phyloP scores from a whole-genome alignment of 441 rosid species.

The Oxalis stricta region DNA sequence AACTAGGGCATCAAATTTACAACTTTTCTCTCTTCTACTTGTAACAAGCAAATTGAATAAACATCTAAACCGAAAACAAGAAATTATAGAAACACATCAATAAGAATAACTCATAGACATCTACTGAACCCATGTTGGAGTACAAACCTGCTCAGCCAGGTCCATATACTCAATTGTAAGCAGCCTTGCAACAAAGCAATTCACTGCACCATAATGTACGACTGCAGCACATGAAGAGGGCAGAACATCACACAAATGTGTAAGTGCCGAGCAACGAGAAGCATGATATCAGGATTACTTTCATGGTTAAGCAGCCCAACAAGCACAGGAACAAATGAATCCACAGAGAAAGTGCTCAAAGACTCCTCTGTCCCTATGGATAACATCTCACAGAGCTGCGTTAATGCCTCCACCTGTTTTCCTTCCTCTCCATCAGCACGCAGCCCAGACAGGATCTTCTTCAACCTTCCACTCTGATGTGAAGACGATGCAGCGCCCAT shows the following conservation, averaged over 20 bases:
- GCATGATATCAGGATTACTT: conserved; percentile 92
- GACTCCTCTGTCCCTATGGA: conserved; percentile 97
- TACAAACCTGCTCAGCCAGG: conserved; percentile 88
- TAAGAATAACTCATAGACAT: neutral
- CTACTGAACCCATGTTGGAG: neutral
- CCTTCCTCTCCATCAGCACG: conserved; percentile 97
- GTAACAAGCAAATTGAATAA: too few relatives aligned
- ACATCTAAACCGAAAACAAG: neutral
- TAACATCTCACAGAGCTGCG: conserved; percentile 93
- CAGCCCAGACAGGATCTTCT: conserved; percentile 84
- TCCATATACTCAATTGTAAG: conserved; percentile 98
- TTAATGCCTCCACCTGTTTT: conserved; percentile 90
- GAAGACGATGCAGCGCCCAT: conserved; percentile 77
- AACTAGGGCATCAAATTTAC: too few relatives aligned
- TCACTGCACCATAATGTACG: conserved; percentile 90
- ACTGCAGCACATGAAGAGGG: conserved; percentile 99
- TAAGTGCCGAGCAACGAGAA: conserved; percentile 96
- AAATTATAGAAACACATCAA: neutral
- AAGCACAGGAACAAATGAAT: conserved; percentile 83
- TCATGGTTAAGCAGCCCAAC: conserved; percentile 88
- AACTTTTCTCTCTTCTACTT: too few relatives aligned
- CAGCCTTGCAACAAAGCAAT: conserved; percentile 84
- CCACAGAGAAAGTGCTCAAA: conserved; percentile 86
- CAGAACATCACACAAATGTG: conserved; percentile 90
- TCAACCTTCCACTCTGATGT: conserved; percentile 70